Conservation (phyloP, 2,329 filamentous ascomycete genomes). For the Helotiales sp. region DNA sequence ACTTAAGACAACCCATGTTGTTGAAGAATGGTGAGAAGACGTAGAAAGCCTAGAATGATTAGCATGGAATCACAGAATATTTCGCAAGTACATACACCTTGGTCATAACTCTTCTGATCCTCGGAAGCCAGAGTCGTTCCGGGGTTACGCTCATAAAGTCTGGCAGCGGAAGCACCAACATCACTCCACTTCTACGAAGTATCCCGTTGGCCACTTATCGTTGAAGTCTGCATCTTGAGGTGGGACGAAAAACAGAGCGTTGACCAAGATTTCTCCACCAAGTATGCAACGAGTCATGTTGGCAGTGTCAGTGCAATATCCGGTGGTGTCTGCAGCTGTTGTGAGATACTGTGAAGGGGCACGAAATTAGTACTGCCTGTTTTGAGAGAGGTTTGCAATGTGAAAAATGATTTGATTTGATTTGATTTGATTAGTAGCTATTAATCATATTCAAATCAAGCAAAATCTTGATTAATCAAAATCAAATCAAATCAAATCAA, state of each 20-base stretch:
- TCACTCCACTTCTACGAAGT: conserved; percentile 71
- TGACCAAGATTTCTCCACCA: conserved; percentile 60
- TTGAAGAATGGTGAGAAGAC: conserved; percentile 54
- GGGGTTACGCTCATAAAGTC: conserved; percentile 70
- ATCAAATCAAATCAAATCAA: too few relatives aligned
- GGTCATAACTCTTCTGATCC: conserved; percentile 68
- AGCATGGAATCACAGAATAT: not conserved
- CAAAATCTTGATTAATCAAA: too few relatives aligned
- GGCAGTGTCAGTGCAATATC: conserved; percentile 52
- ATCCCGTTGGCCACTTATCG: conserved; percentile 68
- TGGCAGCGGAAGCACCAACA: conserved; percentile 60
- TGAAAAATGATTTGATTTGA: too few relatives aligned
- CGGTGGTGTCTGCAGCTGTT: conserved; percentile 59
- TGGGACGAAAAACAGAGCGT: conserved; percentile 69
- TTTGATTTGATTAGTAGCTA: too few relatives aligned
- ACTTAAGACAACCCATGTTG: conserved; percentile 61
- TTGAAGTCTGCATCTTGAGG: conserved; percentile 70
- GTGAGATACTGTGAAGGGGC: too few relatives aligned
- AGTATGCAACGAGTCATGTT: conserved; percentile 74
- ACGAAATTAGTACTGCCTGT: too few relatives aligned
- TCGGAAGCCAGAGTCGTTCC: conserved; percentile 68
- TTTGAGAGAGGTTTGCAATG: too few relatives aligned
- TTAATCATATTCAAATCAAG: too few relatives aligned
- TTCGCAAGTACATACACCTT: conserved; percentile 46
- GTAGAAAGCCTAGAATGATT: conserved; percentile 54